Evolutionary conservation across 2,329 filamentous ascomycete genomes (phyloP), one percentile per base, ranked within the genome.

Genomic region (Plectosphaerella sp.): DNA sequence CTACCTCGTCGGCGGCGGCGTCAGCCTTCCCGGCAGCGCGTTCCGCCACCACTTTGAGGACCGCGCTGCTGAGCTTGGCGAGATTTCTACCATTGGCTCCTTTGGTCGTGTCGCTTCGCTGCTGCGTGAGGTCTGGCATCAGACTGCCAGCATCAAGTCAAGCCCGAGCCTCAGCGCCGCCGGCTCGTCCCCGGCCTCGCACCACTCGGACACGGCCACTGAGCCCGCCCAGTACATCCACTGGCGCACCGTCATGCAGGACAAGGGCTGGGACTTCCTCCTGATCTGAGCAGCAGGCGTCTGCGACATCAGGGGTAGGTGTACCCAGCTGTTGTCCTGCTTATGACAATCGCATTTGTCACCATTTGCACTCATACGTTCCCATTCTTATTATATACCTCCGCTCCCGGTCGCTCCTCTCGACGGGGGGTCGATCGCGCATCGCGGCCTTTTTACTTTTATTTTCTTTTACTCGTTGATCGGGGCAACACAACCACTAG

Each of bases 161-260:
- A 70, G 62, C 54, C 63, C 67, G 10, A 64, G 61, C 55, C 48
- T 49, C 48, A 68, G 66, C 64, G 66, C 66, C 55, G 62, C 54
- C 12, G 52, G 47, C 47, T 55, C 53, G 48, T 53, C 53, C 36
- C 56, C 60, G 57, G 58, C 67, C 58, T 64, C 68, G 61, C 70
- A 73, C 70, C 25, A 37, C 24, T 16, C n/a, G 10, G 41, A 43
- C 41, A 4, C 18, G n/a, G 41, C 41, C 41, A n/a, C n/a, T 7
- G n/a, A 43, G n/a, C 41, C 41, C 8, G 41, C 41, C 10, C 85
- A 83, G 66, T 87, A 87, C 74, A 83, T 96, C 71, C 91, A 92
- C 84, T 97, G 93, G 93, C 82, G 93, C 74, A 89, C 96, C 73
- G 83, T 93, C 67, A 96, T 97, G 91, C 84, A 83, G 73, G 83